Base-by-base conservation (phyloP, 768 basidiomycete species). In the Russula earlei region DNA sequence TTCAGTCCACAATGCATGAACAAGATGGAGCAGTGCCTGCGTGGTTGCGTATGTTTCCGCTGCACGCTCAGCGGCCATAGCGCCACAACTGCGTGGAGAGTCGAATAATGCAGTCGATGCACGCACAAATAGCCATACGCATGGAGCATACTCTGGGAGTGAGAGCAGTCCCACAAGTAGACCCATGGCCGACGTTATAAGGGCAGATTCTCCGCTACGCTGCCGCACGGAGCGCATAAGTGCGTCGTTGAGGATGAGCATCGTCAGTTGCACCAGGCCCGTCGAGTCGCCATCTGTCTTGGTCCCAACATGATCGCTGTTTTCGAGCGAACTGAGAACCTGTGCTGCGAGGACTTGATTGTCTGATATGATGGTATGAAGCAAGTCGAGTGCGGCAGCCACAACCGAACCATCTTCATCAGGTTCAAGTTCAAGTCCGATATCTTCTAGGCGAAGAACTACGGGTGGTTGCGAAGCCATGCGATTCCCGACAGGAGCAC, bases 61-160 rank as follows among this genome's bases (percentile, higher is more conserved):
- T 31, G 81, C 72, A 20, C 88, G 76, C 68, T 91, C 86, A 4
- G 79, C 70, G 0, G 84, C 77, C 58, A 95, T 58, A 17, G 71
- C n/a, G 83, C 80, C 41, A 78, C 74, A 3, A 84, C 81, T 5
- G 81, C 80, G 58, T 81, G 80, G 10, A 80, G 82, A 29, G 75
- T 87, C 85, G 63, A 95, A 91, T 25, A 96, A 76, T 20, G 83
- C 77, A 0, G 79, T 74, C 0, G 91, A 86, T 5, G 87, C 86
- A 11, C 91, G 83, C 19, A 93, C 79, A 64, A 87, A 93, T 10
- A 91, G 73, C 92, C 91, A 95, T 22, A 94, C 87, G 2, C 86
- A 79, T 60, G 82, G 81, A n/a, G 88, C 86, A 64, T 85, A 85
- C 43, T 74, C 75, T 1, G 87, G 87, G 12, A 88, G 71, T 1